These are phyloP conservation scores for Chalaropsis thielavioides DNA, from an alignment of 2,329 filamentous ascomycete genomes.

Conservation along the genomic window DNA sequence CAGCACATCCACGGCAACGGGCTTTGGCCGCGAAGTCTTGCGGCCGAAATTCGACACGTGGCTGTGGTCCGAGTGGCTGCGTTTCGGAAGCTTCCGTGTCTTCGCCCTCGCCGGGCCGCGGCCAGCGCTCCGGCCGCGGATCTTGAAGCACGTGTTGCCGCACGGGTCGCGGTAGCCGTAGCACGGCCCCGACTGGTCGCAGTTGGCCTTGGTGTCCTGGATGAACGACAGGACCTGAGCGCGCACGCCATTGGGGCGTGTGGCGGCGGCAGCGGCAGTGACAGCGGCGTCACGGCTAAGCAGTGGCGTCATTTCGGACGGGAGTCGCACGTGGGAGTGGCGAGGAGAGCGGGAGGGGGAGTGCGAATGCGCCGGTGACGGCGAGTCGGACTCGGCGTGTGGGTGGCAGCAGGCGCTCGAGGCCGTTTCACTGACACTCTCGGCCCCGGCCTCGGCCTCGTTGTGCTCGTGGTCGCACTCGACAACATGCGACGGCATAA, in stretches of 20 bases:
- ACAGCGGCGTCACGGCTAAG: too few relatives aligned
- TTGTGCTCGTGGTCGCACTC: slow-evolving; percentile 65
- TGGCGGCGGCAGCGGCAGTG: slow-evolving; percentile 28
- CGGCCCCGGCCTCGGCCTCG: slow-evolving; percentile 26
- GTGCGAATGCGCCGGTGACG: background rate
- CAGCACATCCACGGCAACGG: background rate
- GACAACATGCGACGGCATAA: slow-evolving; percentile 65
- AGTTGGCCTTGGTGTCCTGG: slow-evolving; percentile 48
- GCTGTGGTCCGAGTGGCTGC: background rate
- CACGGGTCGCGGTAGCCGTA: slow-evolving; percentile 52
- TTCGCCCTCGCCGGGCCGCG: background rate
- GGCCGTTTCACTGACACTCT: background rate
- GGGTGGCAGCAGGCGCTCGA: background rate
- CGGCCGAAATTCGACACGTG: background rate
- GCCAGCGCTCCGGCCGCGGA: slow-evolving; percentile 21
- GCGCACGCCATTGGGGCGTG: slow-evolving; percentile 32
- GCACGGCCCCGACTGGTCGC: slow-evolving; percentile 45
- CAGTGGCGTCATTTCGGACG: background rate
- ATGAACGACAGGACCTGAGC: slow-evolving; percentile 49
- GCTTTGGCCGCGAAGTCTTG: background rate
- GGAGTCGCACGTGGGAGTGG: too few relatives aligned
- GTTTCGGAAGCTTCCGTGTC: background rate
- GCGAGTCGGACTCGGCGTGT: background rate
- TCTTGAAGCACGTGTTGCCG: slow-evolving; percentile 51
- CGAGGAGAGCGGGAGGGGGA: background rate